Evolutionary conservation across 495 filamentous ascomycete genomes (phyloP).

Genomic region (Penicillium desertorum): DNA sequence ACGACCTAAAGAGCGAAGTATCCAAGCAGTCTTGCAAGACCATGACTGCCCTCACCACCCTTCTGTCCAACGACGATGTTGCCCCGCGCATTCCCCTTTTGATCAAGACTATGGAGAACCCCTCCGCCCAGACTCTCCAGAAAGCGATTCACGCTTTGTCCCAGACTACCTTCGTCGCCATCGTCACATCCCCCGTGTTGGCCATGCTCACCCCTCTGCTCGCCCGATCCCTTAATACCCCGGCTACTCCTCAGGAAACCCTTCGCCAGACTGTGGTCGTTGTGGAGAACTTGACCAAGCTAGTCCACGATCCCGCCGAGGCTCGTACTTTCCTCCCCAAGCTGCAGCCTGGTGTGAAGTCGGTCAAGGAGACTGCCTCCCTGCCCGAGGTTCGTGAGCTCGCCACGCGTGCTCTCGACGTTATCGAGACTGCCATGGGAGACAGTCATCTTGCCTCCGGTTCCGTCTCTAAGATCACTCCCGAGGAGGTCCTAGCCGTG

Average conservation of each 20-base stretch:
- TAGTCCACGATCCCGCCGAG: constrained; percentile 96
- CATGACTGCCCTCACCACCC: constrained; percentile 84
- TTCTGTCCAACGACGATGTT: constrained; percentile 97
- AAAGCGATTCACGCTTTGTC: constrained; percentile 97
- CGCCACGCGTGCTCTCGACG: constrained; percentile 74
- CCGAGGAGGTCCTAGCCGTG: constrained; percentile 72
- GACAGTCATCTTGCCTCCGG: constrained; percentile 56
- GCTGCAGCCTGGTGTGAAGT: constrained; percentile 90
- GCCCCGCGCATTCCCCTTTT: constrained; percentile 88
- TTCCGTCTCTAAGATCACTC: constrained; percentile 65
- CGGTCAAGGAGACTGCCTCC: constrained; percentile 81
- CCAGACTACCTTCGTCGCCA: constrained; percentile 97
- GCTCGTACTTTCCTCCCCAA: constrained; percentile 95
- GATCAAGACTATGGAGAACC: constrained; percentile 93
- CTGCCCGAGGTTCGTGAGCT: constrained; percentile 93
- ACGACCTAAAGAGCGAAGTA: constrained; percentile 90
- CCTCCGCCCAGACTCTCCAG: constrained; percentile 81
- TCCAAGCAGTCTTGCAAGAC: constrained; percentile 85
- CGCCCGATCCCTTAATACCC: constrained; percentile 87
- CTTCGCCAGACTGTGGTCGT: constrained; percentile 94
- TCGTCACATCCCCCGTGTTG: constrained; percentile 95
- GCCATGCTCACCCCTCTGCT: constrained; percentile 96
- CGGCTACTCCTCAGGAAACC: constrained; percentile 88
- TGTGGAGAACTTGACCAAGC: constrained; percentile 97
- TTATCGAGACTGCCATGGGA: constrained; percentile 93